Conservation (phyloP, 495 filamentous ascomycete genomes). For the Gamarada debralockiae region DNA sequence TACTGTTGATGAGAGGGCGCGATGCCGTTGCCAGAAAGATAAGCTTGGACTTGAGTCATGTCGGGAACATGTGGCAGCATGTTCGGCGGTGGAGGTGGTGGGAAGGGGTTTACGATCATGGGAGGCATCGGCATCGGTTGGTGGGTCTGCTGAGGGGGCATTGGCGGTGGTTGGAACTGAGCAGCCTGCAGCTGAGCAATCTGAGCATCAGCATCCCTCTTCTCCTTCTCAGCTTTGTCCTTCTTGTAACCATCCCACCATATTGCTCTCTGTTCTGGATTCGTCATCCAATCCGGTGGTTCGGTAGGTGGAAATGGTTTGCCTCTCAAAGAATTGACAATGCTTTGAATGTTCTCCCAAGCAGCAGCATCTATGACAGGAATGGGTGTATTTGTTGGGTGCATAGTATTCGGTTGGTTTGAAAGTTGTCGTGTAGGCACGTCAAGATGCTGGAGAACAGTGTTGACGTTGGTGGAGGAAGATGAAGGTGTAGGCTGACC, state of each 20-base stretch:
- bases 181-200: conserved; percentile 10
- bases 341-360: conserved; percentile 12
- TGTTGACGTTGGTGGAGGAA: conserved; percentile 4
- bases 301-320: conserved; percentile 29
- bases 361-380: conserved; percentile 3
- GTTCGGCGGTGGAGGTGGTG: not conserved
- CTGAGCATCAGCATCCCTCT: conserved; percentile 6
- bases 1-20: not conserved
- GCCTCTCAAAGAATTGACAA: conserved; percentile 23
- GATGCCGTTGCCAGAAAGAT: conserved; percentile 6
- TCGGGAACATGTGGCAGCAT: not conserved
- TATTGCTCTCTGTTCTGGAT: conserved; percentile 20
- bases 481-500: not conserved
- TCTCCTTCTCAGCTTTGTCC: conserved; percentile 25
- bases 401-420: not conserved
- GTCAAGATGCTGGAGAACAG: conserved; percentile 15
- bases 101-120: not conserved
- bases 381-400: not conserved
- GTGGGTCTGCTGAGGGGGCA: conserved; percentile 1
- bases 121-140: conserved; percentile 4
- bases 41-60: conserved; percentile 7
- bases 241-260: conserved; percentile 31
- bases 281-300: conserved; percentile 29
- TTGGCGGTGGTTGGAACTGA: conserved; percentile 1
- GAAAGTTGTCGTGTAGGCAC: not conserved